Evolutionary conservation across 495 filamentous ascomycete species (phyloP).

Genomic region (Xanthoparmelia taractica): DNA sequence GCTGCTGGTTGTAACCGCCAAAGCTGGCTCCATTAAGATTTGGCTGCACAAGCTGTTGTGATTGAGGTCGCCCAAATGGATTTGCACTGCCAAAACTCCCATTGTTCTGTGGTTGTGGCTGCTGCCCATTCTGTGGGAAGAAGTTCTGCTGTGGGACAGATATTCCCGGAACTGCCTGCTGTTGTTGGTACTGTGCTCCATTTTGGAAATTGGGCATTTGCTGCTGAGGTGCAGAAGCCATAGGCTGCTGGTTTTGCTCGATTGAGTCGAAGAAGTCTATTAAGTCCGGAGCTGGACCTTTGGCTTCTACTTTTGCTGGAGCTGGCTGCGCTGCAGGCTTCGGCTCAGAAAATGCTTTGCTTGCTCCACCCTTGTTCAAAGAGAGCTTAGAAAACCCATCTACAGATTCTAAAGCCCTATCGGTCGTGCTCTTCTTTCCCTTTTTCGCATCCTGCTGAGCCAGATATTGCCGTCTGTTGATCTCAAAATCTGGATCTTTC

Average conservation of each 20-base stretch:
- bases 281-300: constrained; percentile 67
- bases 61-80: constrained; percentile 47
- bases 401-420: constrained; percentile 21
- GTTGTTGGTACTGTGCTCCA: constrained; percentile 37
- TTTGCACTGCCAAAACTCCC: constrained; percentile 36
- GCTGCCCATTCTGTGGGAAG: constrained; percentile 22
- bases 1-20: constrained; percentile 71
- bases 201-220: constrained; percentile 36
- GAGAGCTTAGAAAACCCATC: constrained; percentile 27
- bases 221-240: constrained; percentile 43
- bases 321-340: constrained; percentile 27
- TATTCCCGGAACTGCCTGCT: constrained; percentile 29
- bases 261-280: constrained; percentile 99
- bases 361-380: constrained; percentile 24
- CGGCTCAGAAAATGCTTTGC: constrained; percentile 25
- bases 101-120: constrained; percentile 41
- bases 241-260: constrained; percentile 77
- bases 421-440: constrained; percentile 33
- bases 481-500: constrained; percentile 92
- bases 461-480: constrained; percentile 84
- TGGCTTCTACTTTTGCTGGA: constrained; percentile 33
- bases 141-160: constrained; percentile 33
- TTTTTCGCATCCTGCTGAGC: constrained; percentile 78
- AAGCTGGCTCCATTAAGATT: constrained; percentile 77
- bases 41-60: constrained; percentile 42